phyloP scores from a whole-genome alignment of 2,329 filamentous ascomycete genomes.

The Xylaria sp. region DNA sequence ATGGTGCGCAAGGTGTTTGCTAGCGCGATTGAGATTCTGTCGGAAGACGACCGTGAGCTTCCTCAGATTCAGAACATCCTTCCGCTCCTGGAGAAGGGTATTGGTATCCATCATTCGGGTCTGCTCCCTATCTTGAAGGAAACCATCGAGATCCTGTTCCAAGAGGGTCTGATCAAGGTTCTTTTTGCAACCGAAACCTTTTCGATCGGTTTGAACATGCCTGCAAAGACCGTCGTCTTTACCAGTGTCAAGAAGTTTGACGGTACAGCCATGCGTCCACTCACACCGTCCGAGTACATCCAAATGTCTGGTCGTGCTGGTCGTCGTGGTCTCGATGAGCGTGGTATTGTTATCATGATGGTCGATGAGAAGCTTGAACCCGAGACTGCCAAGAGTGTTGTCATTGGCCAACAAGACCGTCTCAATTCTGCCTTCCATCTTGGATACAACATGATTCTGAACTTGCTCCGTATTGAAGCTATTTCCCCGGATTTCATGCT shows the following conservation, averaged over 20 bases:
- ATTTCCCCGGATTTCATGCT: constrained; percentile 98
- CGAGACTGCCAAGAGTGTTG: constrained; percentile 86
- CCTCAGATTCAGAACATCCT: constrained; percentile 89
- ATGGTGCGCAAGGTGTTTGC: constrained; percentile 94
- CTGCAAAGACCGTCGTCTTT: constrained; percentile 98
- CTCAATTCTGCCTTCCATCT: constrained; percentile 97
- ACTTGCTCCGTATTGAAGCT: constrained; percentile 94
- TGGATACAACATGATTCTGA: constrained; percentile 98
- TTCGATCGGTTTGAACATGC: constrained; percentile 98
- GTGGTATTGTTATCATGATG: constrained; percentile 99
- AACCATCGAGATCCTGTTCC: constrained; percentile 97
- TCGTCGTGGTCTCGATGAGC: constrained; percentile 92
- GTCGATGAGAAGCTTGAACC: constrained; percentile 95
- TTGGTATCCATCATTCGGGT: constrained; percentile 95
- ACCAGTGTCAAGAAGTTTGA: constrained; percentile 95
- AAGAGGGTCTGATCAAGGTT: constrained; percentile 96
- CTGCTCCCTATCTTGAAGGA: constrained; percentile 94
- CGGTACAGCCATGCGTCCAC: constrained; percentile 70
- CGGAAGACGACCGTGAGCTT: constrained; percentile 81
- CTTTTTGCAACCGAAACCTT: constrained; percentile 98
- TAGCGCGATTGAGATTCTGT: constrained; percentile 86
- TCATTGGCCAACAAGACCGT: constrained; percentile 92
- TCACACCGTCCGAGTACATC: constrained; percentile 93
- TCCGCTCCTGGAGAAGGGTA: constrained; percentile 81
- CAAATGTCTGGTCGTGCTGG: constrained; percentile 98